Conservation (phyloP, 192 early-diverging fungal species). For the Pecoramyces ruminantium region DNA sequence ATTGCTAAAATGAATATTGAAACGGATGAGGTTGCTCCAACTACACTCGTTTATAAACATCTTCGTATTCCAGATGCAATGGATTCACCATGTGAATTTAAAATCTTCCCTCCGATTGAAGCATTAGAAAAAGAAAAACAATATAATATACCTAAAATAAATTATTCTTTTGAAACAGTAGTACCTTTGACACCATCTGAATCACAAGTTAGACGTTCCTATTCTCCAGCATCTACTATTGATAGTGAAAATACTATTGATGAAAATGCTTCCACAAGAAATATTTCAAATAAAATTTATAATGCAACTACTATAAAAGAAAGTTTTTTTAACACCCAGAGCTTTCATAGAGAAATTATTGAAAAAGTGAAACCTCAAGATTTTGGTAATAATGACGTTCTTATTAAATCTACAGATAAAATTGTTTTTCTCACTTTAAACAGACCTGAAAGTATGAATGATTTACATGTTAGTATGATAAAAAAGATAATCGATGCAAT, state of each 20-base stretch:
- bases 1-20: neutral
- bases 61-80: neutral
- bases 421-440: neutral
- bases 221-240: neutral
- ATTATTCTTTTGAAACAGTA: neutral
- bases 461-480: neutral
- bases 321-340: no score
- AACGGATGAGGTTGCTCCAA: neutral
- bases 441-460: neutral
- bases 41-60: neutral
- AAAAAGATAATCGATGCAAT: neutral
- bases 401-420: neutral
- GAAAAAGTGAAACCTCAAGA: neutral
- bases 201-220: neutral
- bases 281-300: no score
- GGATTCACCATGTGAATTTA: neutral
- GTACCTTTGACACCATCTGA: no score
- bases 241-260: neutral
- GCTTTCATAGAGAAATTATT: neutral
- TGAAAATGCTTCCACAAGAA: neutral
- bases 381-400: neutral
- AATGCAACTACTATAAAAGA: neutral
- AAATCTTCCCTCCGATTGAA: neutral
- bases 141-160: neutral
- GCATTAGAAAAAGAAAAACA: neutral